phyloP scores from a whole-genome alignment of 1,139 yeast genomes.

The Yamadazyma taylorii region DNA sequence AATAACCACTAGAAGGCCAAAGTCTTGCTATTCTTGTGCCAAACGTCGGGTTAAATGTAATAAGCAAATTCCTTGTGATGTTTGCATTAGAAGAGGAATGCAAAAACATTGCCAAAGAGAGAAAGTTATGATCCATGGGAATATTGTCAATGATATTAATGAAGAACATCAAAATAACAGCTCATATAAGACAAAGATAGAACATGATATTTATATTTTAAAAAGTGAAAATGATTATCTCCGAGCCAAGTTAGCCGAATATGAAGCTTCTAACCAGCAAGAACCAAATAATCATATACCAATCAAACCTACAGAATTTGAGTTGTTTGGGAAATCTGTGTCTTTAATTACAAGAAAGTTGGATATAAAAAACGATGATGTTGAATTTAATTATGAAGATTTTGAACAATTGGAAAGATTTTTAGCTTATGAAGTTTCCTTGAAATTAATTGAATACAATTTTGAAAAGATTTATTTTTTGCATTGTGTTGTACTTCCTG shows the following conservation, averaged over 20 bases:
- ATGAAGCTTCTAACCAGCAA: background rate
- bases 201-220: conserved; percentile 4
- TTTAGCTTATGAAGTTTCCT: conserved; percentile 8
- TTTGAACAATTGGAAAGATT: conserved; percentile 6
- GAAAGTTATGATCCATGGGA: conserved; percentile 15
- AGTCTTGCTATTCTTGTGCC: conserved; percentile 26
- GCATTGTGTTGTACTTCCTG: conserved; percentile 17
- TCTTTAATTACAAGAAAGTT: conserved; percentile 2
- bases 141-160: conserved; percentile 7
- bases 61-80: conserved; percentile 30
- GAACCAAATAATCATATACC: background rate
- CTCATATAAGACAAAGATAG: conserved; percentile 3
- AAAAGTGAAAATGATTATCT: conserved; percentile 5
- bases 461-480: conserved; percentile 13
- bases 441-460: conserved; percentile 12
- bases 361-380: conserved; percentile 2
- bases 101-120: conserved; percentile 12
- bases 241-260: conserved; percentile 1
- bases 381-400: conserved; percentile 10
- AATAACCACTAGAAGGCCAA: conserved; percentile 20
- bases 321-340: conserved; percentile 10
- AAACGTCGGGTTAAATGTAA: conserved; percentile 30
- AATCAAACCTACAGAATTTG: conserved; percentile 6
- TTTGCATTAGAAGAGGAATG: conserved; percentile 24
- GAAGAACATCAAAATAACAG: too few species aligned